Conservation (phyloP, 2,329 filamentous ascomycete genomes). For the Pseudofabraea citricarpa region DNA sequence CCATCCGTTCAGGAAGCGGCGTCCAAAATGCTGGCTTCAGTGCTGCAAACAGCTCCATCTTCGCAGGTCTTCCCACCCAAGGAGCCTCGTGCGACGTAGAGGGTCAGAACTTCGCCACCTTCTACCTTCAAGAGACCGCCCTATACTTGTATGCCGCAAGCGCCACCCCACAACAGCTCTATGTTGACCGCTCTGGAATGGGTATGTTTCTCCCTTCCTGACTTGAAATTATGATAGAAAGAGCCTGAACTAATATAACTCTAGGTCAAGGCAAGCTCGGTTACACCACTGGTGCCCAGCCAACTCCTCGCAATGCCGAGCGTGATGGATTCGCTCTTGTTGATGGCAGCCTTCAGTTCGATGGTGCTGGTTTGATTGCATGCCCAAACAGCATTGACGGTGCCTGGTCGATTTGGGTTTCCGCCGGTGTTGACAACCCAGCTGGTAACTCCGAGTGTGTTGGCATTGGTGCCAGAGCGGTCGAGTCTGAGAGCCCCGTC, state of each 20-base stretch:
- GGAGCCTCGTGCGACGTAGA: conserved; percentile 41
- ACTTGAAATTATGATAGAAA: neutral
- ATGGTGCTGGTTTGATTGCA: conserved; percentile 40
- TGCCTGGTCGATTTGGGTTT: conserved; percentile 47
- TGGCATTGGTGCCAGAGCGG: conserved; percentile 26
- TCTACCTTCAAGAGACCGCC: conserved; percentile 40
- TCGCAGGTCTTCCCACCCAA: conserved; percentile 38
- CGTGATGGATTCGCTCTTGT: conserved; percentile 42
- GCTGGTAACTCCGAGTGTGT: conserved; percentile 32
- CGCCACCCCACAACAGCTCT: conserved; percentile 43
- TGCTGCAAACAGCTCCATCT: conserved; percentile 39
- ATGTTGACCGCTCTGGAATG: conserved; percentile 53
- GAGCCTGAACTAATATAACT: neutral
- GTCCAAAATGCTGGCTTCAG: conserved; percentile 43
- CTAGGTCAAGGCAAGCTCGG: conserved; percentile 47
- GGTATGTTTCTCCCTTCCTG: conserved; percentile 33
- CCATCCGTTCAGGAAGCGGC: conserved; percentile 42
- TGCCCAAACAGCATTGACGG: conserved; percentile 44
- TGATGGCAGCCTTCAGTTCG: conserved; percentile 40
- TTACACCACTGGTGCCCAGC: conserved; percentile 43
- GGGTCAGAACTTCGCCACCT: conserved; percentile 40
- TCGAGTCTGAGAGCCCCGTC: neutral
- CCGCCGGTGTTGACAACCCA: conserved; percentile 41
- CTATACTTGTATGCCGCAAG: conserved; percentile 44
- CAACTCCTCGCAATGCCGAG: conserved; percentile 37